Evolutionary conservation across 148 eudicot species (phyloP).

Genomic region (Bassia scoparia): DNA sequence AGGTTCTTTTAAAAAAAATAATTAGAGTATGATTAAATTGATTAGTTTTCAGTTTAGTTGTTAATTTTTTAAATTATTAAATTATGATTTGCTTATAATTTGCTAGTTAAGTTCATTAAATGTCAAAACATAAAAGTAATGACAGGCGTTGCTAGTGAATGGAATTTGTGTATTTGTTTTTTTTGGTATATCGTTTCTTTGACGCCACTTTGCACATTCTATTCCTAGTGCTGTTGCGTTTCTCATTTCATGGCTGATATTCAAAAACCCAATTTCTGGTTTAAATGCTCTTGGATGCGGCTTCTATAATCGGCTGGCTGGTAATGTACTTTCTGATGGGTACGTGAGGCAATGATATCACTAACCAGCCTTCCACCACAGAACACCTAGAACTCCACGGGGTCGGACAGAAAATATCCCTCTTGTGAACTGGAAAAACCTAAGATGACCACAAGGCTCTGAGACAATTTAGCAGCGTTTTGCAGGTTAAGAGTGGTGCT

Average conservation of each 20-base stretch:
- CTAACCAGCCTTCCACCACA: constrained; percentile 74
- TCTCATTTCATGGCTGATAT: constrained; percentile 73
- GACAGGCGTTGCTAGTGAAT: too few species aligned
- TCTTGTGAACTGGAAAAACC: constrained; percentile 65
- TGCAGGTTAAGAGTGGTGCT: constrained; percentile 1
- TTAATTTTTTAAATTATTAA: too few species aligned
- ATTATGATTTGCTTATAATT: too few species aligned
- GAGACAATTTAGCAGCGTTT: constrained; percentile 18
- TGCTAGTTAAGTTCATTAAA: too few species aligned
- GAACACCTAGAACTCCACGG: constrained; percentile 65
- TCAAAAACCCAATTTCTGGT: constrained; percentile 75
- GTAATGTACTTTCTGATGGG: constrained; percentile 94
- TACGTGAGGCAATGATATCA: constrained; percentile 74
- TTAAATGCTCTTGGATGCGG: constrained; percentile 83
- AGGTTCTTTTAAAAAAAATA: too few species aligned
- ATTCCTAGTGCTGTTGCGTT: constrained; percentile 68
- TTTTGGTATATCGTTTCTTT: neutral
- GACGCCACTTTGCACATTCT: neutral
- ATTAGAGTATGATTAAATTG: too few species aligned
- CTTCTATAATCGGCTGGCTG: constrained; percentile 60
- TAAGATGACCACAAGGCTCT: constrained; percentile 86
- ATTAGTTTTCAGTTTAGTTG: too few species aligned
- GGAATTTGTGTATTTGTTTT: neutral
- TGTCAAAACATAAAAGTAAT: too few species aligned
- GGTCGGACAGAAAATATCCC: constrained; percentile 60